These are phyloP conservation scores for Casaregolazyma lundiana DNA, from an alignment of 1,139 yeast genomes.

Conservation along the genomic window DNA sequence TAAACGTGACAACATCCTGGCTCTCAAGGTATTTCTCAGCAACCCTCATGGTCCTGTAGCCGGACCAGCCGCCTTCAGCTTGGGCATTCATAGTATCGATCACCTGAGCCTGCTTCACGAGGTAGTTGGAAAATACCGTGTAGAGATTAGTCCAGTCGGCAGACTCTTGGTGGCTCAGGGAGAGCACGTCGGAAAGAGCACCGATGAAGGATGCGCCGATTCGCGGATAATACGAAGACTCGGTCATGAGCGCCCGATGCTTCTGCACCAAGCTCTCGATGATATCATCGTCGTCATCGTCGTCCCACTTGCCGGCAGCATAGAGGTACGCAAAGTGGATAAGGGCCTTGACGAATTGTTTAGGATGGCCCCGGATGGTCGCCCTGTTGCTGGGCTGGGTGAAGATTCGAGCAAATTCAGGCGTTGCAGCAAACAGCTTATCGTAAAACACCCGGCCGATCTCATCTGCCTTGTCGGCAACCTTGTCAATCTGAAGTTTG, in stretches of 20 bases:
- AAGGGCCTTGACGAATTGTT: slow-evolving; percentile 8
- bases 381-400: slow-evolving; percentile 9
- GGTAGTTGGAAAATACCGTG: slow-evolving; percentile 6
- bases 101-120: slow-evolving; percentile 8
- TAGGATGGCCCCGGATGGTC: slow-evolving; percentile 10
- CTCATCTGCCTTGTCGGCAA: slow-evolving; percentile 5
- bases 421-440: slow-evolving; percentile 7
- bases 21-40: slow-evolving; percentile 43
- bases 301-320: slow-evolving; percentile 8
- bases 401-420: slow-evolving; percentile 11
- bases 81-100: slow-evolving; percentile 15
- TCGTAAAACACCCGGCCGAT: slow-evolving; percentile 9
- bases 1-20: slow-evolving; percentile 47
- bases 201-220: slow-evolving; percentile 11
- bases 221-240: slow-evolving; percentile 9
- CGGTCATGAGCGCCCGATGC: slow-evolving; percentile 11
- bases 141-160: slow-evolving; percentile 6
- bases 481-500: slow-evolving; percentile 5
- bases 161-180: neutral
- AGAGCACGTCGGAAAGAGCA: slow-evolving; percentile 9
- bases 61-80: slow-evolving; percentile 46
- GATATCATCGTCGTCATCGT: slow-evolving; percentile 11
- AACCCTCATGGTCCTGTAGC: slow-evolving; percentile 51
- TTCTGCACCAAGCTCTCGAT: slow-evolving; percentile 11
- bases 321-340: slow-evolving; percentile 6